phyloP scores from a whole-genome alignment of 2,329 filamentous ascomycete genomes.

The Podosphaera fusca region DNA sequence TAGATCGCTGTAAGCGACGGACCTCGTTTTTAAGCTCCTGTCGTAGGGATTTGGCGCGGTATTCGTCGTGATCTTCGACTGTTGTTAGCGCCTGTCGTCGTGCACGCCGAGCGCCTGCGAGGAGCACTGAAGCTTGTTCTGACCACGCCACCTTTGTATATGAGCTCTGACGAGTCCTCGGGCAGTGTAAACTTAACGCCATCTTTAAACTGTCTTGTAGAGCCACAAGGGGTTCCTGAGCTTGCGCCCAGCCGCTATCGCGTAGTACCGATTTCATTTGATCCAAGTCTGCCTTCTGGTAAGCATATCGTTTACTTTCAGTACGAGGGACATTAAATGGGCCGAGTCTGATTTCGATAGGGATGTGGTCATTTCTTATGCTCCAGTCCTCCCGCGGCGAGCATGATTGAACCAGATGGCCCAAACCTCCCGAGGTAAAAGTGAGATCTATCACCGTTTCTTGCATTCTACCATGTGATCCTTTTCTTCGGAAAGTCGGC shows the following conservation, averaged over 20 bases:
- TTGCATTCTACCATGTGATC: neutral
- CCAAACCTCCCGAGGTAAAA: neutral
- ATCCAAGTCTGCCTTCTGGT: neutral
- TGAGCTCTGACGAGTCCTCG: neutral
- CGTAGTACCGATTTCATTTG: neutral
- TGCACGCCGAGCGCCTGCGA: neutral
- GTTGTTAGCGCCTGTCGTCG: neutral
- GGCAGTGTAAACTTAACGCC: neutral
- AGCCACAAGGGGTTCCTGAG: neutral
- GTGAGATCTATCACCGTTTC: neutral
- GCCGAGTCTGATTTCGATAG: neutral
- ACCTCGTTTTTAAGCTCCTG: neutral
- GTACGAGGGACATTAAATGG: no score
- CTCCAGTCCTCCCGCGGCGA: neutral
- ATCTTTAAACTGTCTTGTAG: neutral
- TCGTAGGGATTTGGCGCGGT: neutral
- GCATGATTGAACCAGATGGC: neutral
- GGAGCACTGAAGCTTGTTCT: neutral
- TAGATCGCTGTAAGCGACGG: neutral
- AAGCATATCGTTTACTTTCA: neutral
- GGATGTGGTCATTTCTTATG: neutral
- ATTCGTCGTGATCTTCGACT: neutral
- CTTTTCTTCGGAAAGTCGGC: neutral
- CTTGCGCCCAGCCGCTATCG: neutral
- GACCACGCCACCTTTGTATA: neutral